These are phyloP conservation scores for Gossypioides kirkii DNA, from an alignment of 345 rosid species.

Conservation along the genomic window DNA sequence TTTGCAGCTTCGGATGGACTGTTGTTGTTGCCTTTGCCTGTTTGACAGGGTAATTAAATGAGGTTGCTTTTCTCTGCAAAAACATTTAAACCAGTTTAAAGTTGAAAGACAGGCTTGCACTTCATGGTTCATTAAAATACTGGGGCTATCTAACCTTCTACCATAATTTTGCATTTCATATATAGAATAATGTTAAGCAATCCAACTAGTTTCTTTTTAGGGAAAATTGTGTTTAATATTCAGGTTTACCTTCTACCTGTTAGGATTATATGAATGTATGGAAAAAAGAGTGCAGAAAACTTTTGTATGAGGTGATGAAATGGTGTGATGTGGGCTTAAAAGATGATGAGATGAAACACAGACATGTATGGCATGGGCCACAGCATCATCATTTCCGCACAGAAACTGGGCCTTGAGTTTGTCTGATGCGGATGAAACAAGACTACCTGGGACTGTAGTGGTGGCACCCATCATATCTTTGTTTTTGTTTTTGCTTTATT, in stretches of 20 bases:
- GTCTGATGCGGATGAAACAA: slow-evolving; percentile 52
- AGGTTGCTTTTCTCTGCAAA: neutral
- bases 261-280: too few relatives aligned
- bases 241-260: too few relatives aligned
- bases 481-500: too few relatives aligned
- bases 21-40: neutral
- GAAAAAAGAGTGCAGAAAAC: neutral
- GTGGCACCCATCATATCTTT: too few relatives aligned
- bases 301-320: too few relatives aligned
- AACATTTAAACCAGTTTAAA: neutral
- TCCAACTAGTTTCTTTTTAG: too few relatives aligned
- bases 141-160: neutral
- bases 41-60: neutral
- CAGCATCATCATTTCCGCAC: slow-evolving; percentile 61
- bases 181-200: too few relatives aligned
- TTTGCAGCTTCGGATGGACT: neutral
- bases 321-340: slow-evolving; percentile 25
- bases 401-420: slow-evolving; percentile 49
- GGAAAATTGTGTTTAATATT: too few relatives aligned
- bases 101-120: neutral
- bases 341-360: slow-evolving; percentile 53
- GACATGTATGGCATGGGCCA: slow-evolving; percentile 68
- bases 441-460: neutral
- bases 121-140: neutral
- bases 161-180: neutral